These are phyloP conservation scores for Euphorbia celastroides DNA, from an alignment of 441 rosid species.

Conservation along the genomic window DNA sequence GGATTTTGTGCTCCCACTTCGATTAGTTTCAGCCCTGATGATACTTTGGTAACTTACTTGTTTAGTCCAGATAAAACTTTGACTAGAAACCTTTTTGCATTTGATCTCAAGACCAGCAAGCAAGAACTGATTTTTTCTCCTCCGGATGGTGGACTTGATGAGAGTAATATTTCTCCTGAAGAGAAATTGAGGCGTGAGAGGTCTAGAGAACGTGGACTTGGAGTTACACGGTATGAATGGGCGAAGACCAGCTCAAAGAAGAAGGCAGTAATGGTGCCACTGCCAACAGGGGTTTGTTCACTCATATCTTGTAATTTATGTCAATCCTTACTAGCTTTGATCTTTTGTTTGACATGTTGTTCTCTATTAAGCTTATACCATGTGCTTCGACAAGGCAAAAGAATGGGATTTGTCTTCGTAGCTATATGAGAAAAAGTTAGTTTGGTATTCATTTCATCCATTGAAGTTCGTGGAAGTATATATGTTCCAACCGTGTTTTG, in stretches of 20 bases:
- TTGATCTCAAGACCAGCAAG: constrained; percentile 53
- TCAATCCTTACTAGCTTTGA: background rate
- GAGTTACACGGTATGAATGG: constrained; percentile 97
- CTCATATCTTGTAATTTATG: constrained; percentile 7
- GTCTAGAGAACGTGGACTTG: constrained; percentile 83
- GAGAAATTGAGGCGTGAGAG: constrained; percentile 96
- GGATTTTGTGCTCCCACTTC: constrained; percentile 77
- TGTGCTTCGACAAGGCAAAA: background rate
- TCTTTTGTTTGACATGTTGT: background rate
- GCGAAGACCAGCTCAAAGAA: constrained; percentile 61
- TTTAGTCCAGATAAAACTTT: constrained; percentile 71
- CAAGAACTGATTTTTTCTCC: constrained; percentile 66
- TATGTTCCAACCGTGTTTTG: background rate
- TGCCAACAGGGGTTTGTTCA: constrained; percentile 83
- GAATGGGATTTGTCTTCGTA: background rate
- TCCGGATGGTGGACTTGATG: constrained; percentile 88
- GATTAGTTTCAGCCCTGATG: constrained; percentile 85
- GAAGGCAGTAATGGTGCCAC: constrained; percentile 76
- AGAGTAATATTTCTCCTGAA: constrained; percentile 75
- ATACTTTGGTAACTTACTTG: constrained; percentile 53
- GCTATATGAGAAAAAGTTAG: background rate
- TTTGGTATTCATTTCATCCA: background rate
- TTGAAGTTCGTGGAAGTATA: constrained; percentile 1
- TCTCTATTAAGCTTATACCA: background rate
- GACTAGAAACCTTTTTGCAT: constrained; percentile 59